Conservation (phyloP, 345 rosid species). For the Pistacia vera region DNA sequence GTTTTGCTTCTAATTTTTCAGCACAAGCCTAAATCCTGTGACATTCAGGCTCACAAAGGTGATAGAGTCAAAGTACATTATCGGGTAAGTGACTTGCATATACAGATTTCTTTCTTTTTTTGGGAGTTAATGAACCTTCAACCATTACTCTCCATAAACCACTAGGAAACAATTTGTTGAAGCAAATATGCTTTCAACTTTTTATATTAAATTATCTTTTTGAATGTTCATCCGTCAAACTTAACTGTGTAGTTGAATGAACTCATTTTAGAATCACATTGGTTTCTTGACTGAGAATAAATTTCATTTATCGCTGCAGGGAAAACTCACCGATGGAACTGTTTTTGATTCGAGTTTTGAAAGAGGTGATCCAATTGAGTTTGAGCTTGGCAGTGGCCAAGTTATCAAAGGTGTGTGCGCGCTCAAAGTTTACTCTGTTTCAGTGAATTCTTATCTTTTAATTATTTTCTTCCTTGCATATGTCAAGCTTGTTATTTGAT, state of each 20-base stretch:
- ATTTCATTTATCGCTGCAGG: slow-evolving; percentile 43
- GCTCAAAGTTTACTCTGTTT: not conserved
- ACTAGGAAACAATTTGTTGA: not conserved
- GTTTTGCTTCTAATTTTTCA: slow-evolving; percentile 25
- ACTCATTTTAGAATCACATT: not conserved
- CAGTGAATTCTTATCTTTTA: not conserved
- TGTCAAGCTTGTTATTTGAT: not conserved
- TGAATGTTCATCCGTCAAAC: not conserved
- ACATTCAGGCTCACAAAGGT: slow-evolving; percentile 91
- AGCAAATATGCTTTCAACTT: not conserved
- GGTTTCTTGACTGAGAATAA: slow-evolving; percentile 10
- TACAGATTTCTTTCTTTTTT: not conserved
- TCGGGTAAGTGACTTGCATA: slow-evolving; percentile 54
- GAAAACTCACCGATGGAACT: slow-evolving; percentile 90
- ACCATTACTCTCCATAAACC: not conserved
- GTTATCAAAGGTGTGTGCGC: slow-evolving; percentile 78
- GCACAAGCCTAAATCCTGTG: slow-evolving; percentile 76
- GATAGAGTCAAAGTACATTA: slow-evolving; percentile 86
- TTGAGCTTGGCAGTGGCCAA: slow-evolving; percentile 94
- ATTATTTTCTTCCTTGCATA: not conserved
- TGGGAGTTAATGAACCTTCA: no score
- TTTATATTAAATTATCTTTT: not conserved
- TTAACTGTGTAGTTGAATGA: not conserved
- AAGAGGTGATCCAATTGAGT: slow-evolving; percentile 95
- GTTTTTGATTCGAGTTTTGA: slow-evolving; percentile 97